Evolutionary conservation across 2,329 filamentous ascomycete species (phyloP).

Genomic region (Amesomyces nigricolor): DNA sequence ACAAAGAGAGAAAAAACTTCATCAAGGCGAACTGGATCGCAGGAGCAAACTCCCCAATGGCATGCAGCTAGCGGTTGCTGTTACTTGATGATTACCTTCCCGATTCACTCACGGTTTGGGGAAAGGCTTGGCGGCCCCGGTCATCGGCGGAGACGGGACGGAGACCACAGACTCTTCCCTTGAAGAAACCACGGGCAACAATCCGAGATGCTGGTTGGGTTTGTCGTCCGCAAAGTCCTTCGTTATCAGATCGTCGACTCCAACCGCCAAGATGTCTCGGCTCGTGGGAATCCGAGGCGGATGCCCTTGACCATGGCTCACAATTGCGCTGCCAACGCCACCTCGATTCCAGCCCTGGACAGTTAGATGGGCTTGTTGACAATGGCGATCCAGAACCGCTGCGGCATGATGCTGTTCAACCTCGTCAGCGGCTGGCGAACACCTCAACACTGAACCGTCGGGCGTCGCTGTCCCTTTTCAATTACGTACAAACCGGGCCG

Average conservation of each 20-base stretch:
- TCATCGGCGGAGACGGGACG: constrained; percentile 3
- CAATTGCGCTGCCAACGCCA: background rate
- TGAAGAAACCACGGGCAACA: constrained; percentile 6
- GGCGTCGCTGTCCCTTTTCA: constrained; percentile 23
- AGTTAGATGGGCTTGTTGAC: background rate
- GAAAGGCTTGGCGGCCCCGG: constrained; percentile 19
- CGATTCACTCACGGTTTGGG: constrained; percentile 17
- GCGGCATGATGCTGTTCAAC: constrained; percentile 4
- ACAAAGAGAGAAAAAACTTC: constrained; percentile 4
- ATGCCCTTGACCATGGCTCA: background rate
- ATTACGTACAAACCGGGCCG: constrained; percentile 31
- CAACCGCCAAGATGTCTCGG: constrained; percentile 1
- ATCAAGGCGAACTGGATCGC: constrained; percentile 7
- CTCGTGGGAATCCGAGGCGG: background rate
- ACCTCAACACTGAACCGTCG: constrained; percentile 1
- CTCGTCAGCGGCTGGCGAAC: constrained; percentile 3
- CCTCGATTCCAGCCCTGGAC: background rate
- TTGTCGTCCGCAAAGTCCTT: background rate
- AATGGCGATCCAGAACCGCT: background rate
- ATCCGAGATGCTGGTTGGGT: constrained; percentile 9
- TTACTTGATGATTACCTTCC: constrained; percentile 27
- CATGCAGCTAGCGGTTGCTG: constrained; percentile 26
- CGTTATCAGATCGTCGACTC: background rate
- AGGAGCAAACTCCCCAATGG: constrained; percentile 15
- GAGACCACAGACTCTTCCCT: background rate